These are phyloP conservation scores for Pseudotulostoma volvatum DNA, from an alignment of 495 filamentous ascomycete species.

Conservation along the genomic window DNA sequence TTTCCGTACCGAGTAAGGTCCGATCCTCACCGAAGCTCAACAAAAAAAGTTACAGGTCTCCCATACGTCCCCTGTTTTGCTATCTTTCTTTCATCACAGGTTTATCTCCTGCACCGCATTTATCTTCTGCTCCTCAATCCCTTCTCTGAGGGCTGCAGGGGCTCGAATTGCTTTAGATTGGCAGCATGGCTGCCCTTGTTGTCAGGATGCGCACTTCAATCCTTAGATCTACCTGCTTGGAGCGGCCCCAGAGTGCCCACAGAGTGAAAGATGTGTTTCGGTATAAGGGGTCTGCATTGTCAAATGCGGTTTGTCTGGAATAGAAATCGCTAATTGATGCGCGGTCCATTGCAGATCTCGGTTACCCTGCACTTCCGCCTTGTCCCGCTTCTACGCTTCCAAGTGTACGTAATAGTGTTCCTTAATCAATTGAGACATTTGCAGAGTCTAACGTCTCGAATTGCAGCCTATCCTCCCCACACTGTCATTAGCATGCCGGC, in stretches of 20 bases:
- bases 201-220: slow-evolving; percentile 33
- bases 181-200: slow-evolving; percentile 30
- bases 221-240: slow-evolving; percentile 28
- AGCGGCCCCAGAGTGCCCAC: slow-evolving; percentile 27
- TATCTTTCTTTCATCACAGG: slow-evolving; percentile 16
- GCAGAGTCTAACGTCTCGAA: slow-evolving; percentile 12
- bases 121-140: slow-evolving; percentile 13
- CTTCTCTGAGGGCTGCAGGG: slow-evolving; percentile 15
- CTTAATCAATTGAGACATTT: slow-evolving; percentile 3
- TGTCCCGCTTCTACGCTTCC: slow-evolving; percentile 59
- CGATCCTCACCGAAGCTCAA: slow-evolving; percentile 27
- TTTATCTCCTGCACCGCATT: slow-evolving; percentile 14
- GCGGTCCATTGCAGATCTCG: slow-evolving; percentile 26
- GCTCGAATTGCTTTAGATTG: slow-evolving; percentile 12
- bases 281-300: slow-evolving; percentile 13
- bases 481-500: slow-evolving; percentile 96
- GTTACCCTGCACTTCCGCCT: slow-evolving; percentile 40
- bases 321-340: no score
- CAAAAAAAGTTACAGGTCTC: slow-evolving; percentile 29
- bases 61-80: slow-evolving; percentile 10
- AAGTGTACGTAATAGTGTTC: slow-evolving; percentile 41
- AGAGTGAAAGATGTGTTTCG: slow-evolving; percentile 28
- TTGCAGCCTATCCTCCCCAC: slow-evolving; percentile 72
- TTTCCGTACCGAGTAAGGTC: no score
- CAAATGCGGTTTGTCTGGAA: neutral